These are phyloP conservation scores for Orbilia brochopaga DNA, from an alignment of 2,329 filamentous ascomycete species.

Conservation along the genomic window DNA sequence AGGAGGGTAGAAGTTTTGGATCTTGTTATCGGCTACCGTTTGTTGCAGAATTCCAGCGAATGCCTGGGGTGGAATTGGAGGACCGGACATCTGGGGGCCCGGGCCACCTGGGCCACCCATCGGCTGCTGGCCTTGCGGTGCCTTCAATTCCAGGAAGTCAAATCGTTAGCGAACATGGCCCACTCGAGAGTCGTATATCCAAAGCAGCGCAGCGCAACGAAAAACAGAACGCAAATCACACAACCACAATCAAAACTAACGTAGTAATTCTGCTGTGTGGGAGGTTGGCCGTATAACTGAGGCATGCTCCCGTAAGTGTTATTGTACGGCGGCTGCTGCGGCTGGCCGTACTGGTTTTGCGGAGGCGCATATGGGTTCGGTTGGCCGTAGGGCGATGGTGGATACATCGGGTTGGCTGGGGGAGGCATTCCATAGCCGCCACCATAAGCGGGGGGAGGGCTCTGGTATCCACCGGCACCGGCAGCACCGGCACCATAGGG, in stretches of 20 bases:
- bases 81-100: slow-evolving; percentile 18
- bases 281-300: slow-evolving; percentile 39
- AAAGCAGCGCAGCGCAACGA: slow-evolving; percentile 8
- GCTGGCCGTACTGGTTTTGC: slow-evolving; percentile 32
- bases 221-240: slow-evolving; percentile 1
- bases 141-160: slow-evolving; percentile 2
- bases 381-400: slow-evolving; percentile 26
- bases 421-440: slow-evolving; percentile 27
- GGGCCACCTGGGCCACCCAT: slow-evolving; percentile 39
- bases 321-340: slow-evolving; percentile 27
- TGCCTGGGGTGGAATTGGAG: slow-evolving; percentile 34
- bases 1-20: slow-evolving; percentile 47
- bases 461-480: slow-evolving; percentile 38
- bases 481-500: slow-evolving; percentile 33
- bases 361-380: slow-evolving; percentile 39
- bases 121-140: slow-evolving; percentile 37
- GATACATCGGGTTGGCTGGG: slow-evolving; percentile 20
- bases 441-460: slow-evolving; percentile 23
- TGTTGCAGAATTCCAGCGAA: slow-evolving; percentile 44
- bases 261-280: slow-evolving; percentile 38
- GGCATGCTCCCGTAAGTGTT: slow-evolving; percentile 33
- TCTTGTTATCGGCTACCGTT: slow-evolving; percentile 46
- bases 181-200: neutral
- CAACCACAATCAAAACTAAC: slow-evolving; percentile 38
- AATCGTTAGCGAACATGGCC: slow-evolving; percentile 6